These are phyloP conservation scores for Bacidia gigantensis DNA, from an alignment of 495 filamentous ascomycete genomes.

Conservation along the genomic window DNA sequence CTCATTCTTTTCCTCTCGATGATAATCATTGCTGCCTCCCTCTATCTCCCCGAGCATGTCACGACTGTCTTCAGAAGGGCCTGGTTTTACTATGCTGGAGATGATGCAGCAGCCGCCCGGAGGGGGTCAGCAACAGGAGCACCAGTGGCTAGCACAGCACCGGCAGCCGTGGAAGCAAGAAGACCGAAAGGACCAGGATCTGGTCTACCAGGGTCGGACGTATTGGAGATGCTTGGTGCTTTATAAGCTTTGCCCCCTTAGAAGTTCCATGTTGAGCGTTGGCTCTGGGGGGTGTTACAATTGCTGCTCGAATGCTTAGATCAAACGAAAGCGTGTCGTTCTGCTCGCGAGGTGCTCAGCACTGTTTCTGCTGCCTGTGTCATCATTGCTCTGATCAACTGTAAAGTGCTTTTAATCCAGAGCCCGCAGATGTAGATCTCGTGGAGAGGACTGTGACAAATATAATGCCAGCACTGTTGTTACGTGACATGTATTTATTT, in stretches of 20 bases:
- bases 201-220: conserved; percentile 6
- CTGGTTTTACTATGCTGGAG: conserved; percentile 89
- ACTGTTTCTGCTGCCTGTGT: too few relatives aligned
- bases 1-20: conserved; percentile 77
- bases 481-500: too few relatives aligned
- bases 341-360: too few relatives aligned
- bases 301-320: too few relatives aligned
- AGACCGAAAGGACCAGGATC: neutral
- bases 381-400: too few relatives aligned
- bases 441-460: too few relatives aligned
- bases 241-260: neutral
- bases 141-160: neutral
- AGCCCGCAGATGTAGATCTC: too few relatives aligned
- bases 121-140: too few relatives aligned
- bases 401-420: too few relatives aligned
- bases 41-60: conserved; percentile 89
- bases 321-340: too few relatives aligned
- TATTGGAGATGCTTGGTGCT: conserved; percentile 11
- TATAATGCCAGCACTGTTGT: too few relatives aligned
- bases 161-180: conserved; percentile 1
- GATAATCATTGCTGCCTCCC: conserved; percentile 66
- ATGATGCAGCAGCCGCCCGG: conserved; percentile 33
- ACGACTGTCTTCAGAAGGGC: conserved; percentile 61
- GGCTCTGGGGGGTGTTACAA: neutral
- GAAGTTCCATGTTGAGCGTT: neutral